Evolutionary conservation across 192 early-diverging fungal genomes (phyloP).

Genomic region (Piromyces finnis): DNA sequence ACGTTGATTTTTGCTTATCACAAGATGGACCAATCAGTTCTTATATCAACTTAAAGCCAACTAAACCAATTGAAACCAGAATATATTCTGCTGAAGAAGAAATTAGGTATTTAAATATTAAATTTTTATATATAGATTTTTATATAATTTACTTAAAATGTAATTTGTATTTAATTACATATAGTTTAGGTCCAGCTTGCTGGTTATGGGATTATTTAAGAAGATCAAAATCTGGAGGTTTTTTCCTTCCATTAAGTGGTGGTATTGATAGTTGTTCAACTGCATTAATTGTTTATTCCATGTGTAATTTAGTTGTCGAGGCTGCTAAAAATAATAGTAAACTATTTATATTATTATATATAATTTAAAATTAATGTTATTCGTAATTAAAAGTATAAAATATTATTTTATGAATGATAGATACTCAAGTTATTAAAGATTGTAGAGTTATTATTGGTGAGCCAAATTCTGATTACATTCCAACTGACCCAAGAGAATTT

Average conservation of each 20-base stretch:
- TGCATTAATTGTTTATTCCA: constrained; percentile 73
- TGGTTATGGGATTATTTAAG: constrained; percentile 99
- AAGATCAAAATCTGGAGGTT: constrained; percentile 71
- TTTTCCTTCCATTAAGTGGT: constrained; percentile 88
- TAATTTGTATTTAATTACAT: too few relatives aligned
- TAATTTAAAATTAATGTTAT: too few relatives aligned
- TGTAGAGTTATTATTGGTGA: constrained; percentile 42
- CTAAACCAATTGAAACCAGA: constrained; percentile 7
- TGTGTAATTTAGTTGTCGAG: constrained; percentile 67
- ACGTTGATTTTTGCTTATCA: constrained; percentile 34
- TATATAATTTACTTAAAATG: too few relatives aligned
- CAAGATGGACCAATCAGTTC: constrained; percentile 10
- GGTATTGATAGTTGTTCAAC: constrained; percentile 94
- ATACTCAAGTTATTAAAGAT: constrained; percentile 55
- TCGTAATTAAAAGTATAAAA: too few relatives aligned
- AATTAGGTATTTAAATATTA: constrained; percentile 32
- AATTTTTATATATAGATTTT: too few relatives aligned
- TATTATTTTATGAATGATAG: too few relatives aligned
- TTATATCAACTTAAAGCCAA: constrained; percentile 2
- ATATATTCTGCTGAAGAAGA: constrained; percentile 76
- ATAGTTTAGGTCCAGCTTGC: constrained; percentile 77
- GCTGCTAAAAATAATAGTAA: constrained; percentile 37
- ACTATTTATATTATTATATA: not conserved
- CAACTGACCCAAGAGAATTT: constrained; percentile 61
- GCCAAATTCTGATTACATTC: constrained; percentile 39